phyloP scores from a whole-genome alignment of 495 filamentous ascomycete species.

The Poronia punctata region DNA sequence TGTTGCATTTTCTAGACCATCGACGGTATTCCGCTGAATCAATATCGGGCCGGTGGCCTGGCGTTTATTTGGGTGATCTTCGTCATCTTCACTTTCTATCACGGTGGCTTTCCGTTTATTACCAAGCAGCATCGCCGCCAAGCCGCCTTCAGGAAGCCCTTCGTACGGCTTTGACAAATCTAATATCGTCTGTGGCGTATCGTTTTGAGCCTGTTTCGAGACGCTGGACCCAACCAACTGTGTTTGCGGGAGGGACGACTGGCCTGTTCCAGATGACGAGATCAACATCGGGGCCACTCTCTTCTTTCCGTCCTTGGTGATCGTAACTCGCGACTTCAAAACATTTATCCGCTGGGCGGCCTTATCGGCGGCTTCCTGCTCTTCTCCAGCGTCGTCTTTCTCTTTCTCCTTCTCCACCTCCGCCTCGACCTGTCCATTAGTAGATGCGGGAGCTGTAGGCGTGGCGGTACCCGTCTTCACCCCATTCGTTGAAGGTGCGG shows the following conservation, averaged over 20 bases:
- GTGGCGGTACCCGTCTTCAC: slow-evolving; percentile 25
- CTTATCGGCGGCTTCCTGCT: slow-evolving; percentile 46
- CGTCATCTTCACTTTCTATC: slow-evolving; percentile 57
- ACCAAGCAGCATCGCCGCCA: slow-evolving; percentile 77
- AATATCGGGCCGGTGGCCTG: slow-evolving; percentile 60
- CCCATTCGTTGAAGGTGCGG: slow-evolving; percentile 33
- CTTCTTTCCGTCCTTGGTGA: slow-evolving; percentile 96
- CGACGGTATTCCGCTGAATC: slow-evolving; percentile 66
- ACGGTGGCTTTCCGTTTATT: slow-evolving; percentile 81
- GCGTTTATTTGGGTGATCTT: slow-evolving; percentile 56
- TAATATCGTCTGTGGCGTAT: slow-evolving; percentile 75
- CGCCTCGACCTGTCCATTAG: slow-evolving; percentile 31
- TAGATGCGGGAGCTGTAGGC: slow-evolving; percentile 21
- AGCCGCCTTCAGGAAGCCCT: slow-evolving; percentile 82
- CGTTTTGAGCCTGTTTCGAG: slow-evolving; percentile 53
- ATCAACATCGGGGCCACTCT: slow-evolving; percentile 87
- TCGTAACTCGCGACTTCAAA: slow-evolving; percentile 82
- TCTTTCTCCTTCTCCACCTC: slow-evolving; percentile 28
- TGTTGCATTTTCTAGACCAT: slow-evolving; percentile 66
- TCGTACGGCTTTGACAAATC: slow-evolving; percentile 94
- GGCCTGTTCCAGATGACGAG: slow-evolving; percentile 71
- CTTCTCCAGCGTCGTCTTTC: slow-evolving; percentile 28
- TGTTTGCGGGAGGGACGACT: slow-evolving; percentile 80
- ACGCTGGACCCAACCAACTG: slow-evolving; percentile 68
- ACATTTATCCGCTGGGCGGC: slow-evolving; percentile 61